phyloP scores from a whole-genome alignment of 148 eudicot species.

The Rhododendron williamsianum region DNA sequence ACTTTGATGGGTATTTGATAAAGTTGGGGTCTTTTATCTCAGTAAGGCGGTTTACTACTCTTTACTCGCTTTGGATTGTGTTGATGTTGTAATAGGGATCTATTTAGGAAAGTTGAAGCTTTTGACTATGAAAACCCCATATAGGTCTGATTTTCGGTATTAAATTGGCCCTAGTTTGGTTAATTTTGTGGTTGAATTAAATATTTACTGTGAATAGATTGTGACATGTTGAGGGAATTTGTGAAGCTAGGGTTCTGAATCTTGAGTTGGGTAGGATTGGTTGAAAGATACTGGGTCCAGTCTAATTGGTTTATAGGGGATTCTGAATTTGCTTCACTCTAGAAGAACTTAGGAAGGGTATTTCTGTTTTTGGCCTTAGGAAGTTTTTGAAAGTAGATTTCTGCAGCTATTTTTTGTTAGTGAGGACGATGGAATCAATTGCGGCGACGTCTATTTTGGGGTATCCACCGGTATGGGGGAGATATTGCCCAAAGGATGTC shows the following conservation, averaged over 20 bases:
- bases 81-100: not conserved
- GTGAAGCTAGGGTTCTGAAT: conserved; percentile 1
- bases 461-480: conserved; percentile 34
- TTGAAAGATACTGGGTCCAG: not conserved
- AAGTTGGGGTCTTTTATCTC: conserved; percentile 10
- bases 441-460: conserved; percentile 60
- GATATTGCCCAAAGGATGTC: conserved; percentile 27
- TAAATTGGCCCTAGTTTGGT: not conserved
- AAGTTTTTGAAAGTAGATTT: not conserved
- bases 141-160: not conserved
- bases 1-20: conserved; percentile 21
- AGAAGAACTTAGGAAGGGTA: not conserved
- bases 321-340: not conserved
- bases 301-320: not conserved
- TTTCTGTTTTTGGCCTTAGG: not conserved
- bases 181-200: not conserved
- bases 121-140: not conserved
- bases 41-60: not conserved
- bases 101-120: not conserved
- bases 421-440: conserved; percentile 64
- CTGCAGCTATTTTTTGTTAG: conserved; percentile 12
- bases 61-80: not conserved
- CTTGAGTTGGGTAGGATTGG: not conserved
- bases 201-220: not conserved
- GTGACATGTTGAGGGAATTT: not conserved